Evolutionary conservation across 176 grass and related monocot genomes (phyloP), one percentile per base, ranked within the genome.

Genomic region (Canna indica): DNA sequence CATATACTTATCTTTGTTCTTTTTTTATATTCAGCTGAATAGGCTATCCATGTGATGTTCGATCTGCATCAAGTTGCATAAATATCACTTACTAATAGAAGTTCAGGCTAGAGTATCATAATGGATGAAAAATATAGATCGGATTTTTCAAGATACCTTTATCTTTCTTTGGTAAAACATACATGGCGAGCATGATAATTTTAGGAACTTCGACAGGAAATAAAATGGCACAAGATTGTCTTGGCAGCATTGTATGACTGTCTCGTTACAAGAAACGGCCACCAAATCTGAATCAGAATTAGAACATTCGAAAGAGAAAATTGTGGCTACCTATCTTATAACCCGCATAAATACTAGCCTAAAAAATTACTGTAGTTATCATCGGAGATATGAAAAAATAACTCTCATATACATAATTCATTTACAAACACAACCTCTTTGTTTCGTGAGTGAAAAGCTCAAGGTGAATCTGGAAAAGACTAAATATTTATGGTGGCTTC

Each of bases 401-500:
- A 36, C 34, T 29, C 59, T 28, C 59, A 18, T 16, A 34, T 63
- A 33, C 59, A 58, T 12, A 34, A 34, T 63, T 7, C 30, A 18
- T 17, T 6, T 24, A 39, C 63, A 66, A 66, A 66, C 33, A 34
- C 35, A 5, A 38, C 35, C 18, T 36, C 6, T 4, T 39, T 66
- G 35, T 66, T 20, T 17, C 39, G 34, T 38, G 63, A n/a, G 35
- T 38, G 41, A n/a, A n/a, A 66, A 66, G 17, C 63, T 11, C 20
- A 66, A 36, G 1, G 33, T 25, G 59, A 62, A 17, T 62, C 25
- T 66, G 34, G 1, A 4, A 33, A 39, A 38, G 35, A 67, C 60
- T 92, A 99, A 46, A 99, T 99, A 79, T 91, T 99, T 60, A 91
- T 99, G 67, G 94, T 99, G 22, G 86, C 94, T 77, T 99, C 94